Conservation (phyloP, 2,329 filamentous ascomycete genomes). For the Kalaharituber pfeilii region DNA sequence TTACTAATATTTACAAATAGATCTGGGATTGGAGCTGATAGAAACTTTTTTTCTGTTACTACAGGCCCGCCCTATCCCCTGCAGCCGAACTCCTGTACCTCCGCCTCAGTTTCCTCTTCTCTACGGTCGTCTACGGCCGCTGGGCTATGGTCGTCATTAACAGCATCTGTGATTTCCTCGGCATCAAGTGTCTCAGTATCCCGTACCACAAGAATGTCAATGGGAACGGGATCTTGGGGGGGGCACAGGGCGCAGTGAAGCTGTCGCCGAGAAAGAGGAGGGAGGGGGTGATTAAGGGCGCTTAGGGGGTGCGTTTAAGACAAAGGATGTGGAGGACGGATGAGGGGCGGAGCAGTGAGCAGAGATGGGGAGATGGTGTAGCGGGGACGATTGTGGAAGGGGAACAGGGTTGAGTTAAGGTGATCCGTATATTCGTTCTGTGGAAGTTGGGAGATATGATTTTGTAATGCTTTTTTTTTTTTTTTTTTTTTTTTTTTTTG, state of each 20-base stretch:
- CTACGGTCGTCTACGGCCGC: constrained; percentile 68
- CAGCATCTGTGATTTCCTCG: constrained; percentile 78
- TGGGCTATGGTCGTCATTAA: constrained; percentile 87
- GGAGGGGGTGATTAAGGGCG: neutral
- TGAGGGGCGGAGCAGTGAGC: no score
- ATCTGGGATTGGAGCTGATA: neutral
- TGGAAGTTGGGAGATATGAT: no score
- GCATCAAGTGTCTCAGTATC: constrained; percentile 90
- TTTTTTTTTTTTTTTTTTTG: no score
- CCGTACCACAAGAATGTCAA: constrained; percentile 38
- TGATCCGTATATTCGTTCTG: no score
- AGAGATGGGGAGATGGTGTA: no score
- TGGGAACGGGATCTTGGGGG: neutral
- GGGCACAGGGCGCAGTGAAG: neutral
- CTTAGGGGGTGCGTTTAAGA: constrained; percentile 1
- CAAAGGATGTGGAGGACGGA: neutral
- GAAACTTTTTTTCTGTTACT: neutral
- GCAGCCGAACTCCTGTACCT: constrained; percentile 62
- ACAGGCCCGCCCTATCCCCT: constrained; percentile 42
- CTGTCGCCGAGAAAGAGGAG: neutral
- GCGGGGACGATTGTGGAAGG: no score
- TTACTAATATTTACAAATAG: neutral
- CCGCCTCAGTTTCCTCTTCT: constrained; percentile 66
- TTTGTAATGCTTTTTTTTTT: no score
- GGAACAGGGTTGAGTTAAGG: no score